Conservation (phyloP, 768 basidiomycete genomes). For the Suillus brevipes region DNA sequence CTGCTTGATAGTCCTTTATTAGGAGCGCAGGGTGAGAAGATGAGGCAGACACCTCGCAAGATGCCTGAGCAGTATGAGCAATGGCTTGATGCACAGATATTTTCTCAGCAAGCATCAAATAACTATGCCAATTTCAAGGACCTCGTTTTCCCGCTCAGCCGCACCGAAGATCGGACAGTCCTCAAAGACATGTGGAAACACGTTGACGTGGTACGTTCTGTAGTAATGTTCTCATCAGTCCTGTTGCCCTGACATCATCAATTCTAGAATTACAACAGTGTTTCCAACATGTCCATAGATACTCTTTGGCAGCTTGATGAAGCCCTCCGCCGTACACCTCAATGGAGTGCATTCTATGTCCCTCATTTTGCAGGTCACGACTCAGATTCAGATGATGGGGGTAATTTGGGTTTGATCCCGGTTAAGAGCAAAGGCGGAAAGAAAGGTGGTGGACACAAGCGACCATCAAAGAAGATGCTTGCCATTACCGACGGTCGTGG, state of each 20-base stretch:
- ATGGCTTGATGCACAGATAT: slow-evolving; percentile 71
- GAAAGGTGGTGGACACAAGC: slow-evolving; percentile 20
- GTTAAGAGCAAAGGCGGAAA: slow-evolving; percentile 16
- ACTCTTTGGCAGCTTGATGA: slow-evolving; percentile 62
- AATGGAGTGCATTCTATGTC: slow-evolving; percentile 53
- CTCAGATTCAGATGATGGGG: slow-evolving; percentile 26
- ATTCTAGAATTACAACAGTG: slow-evolving; percentile 56
- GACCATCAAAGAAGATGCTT: slow-evolving; percentile 42
- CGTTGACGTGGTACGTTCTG: slow-evolving; percentile 54
- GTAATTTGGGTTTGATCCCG: slow-evolving; percentile 2
- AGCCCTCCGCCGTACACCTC: slow-evolving; percentile 51
- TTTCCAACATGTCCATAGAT: slow-evolving; percentile 58
- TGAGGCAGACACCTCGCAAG: slow-evolving; percentile 48
- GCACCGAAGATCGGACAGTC: slow-evolving; percentile 46
- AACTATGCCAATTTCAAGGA: slow-evolving; percentile 52
- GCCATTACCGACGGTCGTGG: slow-evolving; percentile 48
- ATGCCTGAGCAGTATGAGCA: slow-evolving; percentile 62
- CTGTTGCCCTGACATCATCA: slow-evolving; percentile 1
- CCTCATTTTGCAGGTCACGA: slow-evolving; percentile 20
- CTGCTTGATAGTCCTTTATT: slow-evolving; percentile 63
- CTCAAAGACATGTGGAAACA: slow-evolving; percentile 65
- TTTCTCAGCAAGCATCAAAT: slow-evolving; percentile 58
- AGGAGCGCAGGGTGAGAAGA: slow-evolving; percentile 52
- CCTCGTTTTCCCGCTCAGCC: slow-evolving; percentile 57
- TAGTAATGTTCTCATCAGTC: background rate